Conservation (phyloP, 495 filamentous ascomycete genomes). For the Letharia lupina region DNA sequence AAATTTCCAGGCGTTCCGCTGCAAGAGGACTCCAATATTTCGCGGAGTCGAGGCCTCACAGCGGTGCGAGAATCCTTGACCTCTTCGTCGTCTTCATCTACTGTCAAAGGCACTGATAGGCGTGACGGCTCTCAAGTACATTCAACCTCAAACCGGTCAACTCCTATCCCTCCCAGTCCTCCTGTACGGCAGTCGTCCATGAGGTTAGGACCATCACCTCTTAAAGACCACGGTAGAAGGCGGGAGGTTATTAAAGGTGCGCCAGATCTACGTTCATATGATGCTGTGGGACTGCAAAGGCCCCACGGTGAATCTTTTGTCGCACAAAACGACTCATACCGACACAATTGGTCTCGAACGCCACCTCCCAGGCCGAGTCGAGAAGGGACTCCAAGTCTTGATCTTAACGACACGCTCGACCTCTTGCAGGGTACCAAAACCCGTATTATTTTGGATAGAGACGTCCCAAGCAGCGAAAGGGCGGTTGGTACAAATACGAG, state of each 20-base stretch:
- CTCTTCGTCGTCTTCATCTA: constrained; percentile 53
- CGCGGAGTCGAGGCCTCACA: constrained; percentile 50
- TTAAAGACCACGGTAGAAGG: constrained; percentile 21
- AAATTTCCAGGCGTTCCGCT: constrained; percentile 46
- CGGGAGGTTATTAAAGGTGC: constrained; percentile 11
- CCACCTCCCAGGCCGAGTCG: constrained; percentile 64
- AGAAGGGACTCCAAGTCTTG: constrained; percentile 65
- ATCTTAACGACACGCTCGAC: constrained; percentile 60
- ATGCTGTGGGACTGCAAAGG: constrained; percentile 23
- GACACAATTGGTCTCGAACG: constrained; percentile 23
- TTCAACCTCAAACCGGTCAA: constrained; percentile 19
- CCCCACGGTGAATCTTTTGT: constrained; percentile 26
- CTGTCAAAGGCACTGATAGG: constrained; percentile 37
- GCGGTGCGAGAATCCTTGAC: constrained; percentile 55
- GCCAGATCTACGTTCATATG: constrained; percentile 12
- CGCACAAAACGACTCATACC: constrained; percentile 19
- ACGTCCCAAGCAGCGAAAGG: constrained; percentile 15
- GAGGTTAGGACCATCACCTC: constrained; percentile 33
- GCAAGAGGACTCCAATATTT: constrained; percentile 40
- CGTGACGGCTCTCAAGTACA: constrained; percentile 22
- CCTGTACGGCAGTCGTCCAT: constrained; percentile 57
- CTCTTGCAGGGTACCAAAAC: constrained; percentile 36
- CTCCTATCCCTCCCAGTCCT: constrained; percentile 49
- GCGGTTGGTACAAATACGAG: constrained; percentile 11
- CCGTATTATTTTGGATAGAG: constrained; percentile 36